Evolutionary conservation across 1,139 yeast genomes (phyloP), one percentile per base, ranked within the genome.

Genomic region (Suhomyces taliae): DNA sequence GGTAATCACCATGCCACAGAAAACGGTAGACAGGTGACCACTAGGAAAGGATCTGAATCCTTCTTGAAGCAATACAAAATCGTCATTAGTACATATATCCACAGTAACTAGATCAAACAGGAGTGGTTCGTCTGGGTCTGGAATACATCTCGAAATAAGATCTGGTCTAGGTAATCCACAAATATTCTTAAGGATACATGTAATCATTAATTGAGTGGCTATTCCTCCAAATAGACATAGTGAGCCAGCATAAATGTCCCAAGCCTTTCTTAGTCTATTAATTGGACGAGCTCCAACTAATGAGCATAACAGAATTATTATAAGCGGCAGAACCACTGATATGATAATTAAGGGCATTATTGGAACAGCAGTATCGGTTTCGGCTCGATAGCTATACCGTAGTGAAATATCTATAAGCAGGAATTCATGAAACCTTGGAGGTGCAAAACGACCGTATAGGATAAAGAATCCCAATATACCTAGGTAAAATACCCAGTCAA

Each of bases 11-110:
- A 75, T 68, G 0, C 79, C 69, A 29, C 79, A 62, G 54, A 77
- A 78, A 3, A 77, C 66, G 0, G 81, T 74, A 0, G 81, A 67
- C 46, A 78, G 68, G 53, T 78, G 82, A 1, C 81, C 82, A 45
- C 81, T 76, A 1, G 83, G 82, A 51, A 78, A 78, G 4, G 78
- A 66, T 50, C 81, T 64, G 50, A 78, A 74, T 0, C 82, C 83
- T 59, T 78, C 81, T 46, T 62, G 60, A 0, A 78, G 48, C 7
- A 71, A 43, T n/a, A 52, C 47, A 8, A 57, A 38, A 44, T 72
- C 54, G 1, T 56, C 50, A 37, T 63, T 67, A 0, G 64, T 53
- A 53, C 83, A 78, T 3, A 70, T 53, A 0, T 59, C 64, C n/a
- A 72, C 68, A 12, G 67, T 67, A 7, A 67, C 62, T 38, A 76